These are phyloP conservation scores for Botrytis hyacinthi DNA, from an alignment of 2,329 filamentous ascomycete species.

Conservation along the genomic window DNA sequence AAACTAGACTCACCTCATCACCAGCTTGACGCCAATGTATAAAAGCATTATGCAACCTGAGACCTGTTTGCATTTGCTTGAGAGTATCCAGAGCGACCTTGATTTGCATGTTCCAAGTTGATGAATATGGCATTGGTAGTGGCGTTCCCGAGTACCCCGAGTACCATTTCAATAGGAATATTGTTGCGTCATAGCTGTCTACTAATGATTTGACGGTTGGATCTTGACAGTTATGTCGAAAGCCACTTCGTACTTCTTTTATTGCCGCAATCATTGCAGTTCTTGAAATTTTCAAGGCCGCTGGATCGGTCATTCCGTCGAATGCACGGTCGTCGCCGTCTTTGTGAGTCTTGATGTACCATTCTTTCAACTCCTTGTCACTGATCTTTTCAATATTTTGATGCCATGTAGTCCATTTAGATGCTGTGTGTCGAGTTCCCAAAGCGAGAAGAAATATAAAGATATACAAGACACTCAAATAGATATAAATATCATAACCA, in stretches of 20 bases:
- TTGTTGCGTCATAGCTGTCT: constrained; percentile 43
- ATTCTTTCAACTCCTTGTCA: constrained; percentile 47
- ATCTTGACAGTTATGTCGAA: constrained; percentile 21
- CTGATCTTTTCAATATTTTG: constrained; percentile 50
- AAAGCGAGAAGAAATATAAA: constrained; percentile 52
- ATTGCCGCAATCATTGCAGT: constrained; percentile 41
- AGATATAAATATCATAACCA: constrained; percentile 52
- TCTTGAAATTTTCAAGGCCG: constrained; percentile 13
- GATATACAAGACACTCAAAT: constrained; percentile 51
- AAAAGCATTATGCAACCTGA: constrained; percentile 39
- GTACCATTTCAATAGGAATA: constrained; percentile 41
- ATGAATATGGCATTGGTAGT: constrained; percentile 37
- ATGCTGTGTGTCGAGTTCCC: constrained; percentile 51
- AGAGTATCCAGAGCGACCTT: constrained; percentile 38
- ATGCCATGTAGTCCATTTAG: constrained; percentile 59
- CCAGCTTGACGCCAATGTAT: constrained; percentile 38
- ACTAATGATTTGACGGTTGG: constrained; percentile 41
- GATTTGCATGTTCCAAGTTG: constrained; percentile 39
- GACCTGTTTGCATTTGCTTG: constrained; percentile 37
- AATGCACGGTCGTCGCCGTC: constrained; percentile 13
- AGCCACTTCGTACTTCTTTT: constrained; percentile 15
- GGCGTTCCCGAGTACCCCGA: constrained; percentile 43
- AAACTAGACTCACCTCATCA: constrained; percentile 48
- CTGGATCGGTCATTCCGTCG: constrained; percentile 39
- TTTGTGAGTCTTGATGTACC: constrained; percentile 37